Conservation (phyloP, 2,329 filamentous ascomycete species). For the Teratosphaeria epicoccoides region DNA sequence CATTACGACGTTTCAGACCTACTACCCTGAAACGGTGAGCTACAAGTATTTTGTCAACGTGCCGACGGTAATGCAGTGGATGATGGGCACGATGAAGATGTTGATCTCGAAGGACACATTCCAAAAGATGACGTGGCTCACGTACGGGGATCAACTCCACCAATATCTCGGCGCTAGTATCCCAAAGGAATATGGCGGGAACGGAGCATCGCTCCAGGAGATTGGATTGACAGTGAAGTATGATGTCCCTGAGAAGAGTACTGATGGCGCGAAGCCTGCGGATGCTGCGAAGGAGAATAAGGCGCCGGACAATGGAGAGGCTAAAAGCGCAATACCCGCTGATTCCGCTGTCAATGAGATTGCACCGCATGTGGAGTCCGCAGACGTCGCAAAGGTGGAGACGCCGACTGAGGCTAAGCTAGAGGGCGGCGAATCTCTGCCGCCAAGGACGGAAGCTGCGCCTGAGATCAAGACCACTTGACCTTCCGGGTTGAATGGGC, state of each 20-base stretch:
- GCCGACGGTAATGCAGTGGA: conserved; percentile 78
- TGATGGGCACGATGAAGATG: conserved; percentile 37
- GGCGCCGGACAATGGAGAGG: neutral
- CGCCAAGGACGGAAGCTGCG: neutral
- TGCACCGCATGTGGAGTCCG: neutral
- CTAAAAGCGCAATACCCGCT: neutral
- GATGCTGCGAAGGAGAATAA: neutral
- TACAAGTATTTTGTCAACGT: conserved; percentile 97
- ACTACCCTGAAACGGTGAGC: conserved; percentile 79
- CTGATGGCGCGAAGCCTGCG: neutral
- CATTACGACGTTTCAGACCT: conserved; percentile 67
- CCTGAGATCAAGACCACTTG: neutral
- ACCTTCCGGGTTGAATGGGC: neutral
- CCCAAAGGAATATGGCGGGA: conserved; percentile 70
- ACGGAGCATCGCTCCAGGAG: conserved; percentile 43
- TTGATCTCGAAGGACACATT: conserved; percentile 39
- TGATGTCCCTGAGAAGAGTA: conserved; percentile 3
- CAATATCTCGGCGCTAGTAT: conserved; percentile 55
- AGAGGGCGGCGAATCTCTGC: neutral
- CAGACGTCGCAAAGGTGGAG: neutral
- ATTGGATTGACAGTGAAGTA: conserved; percentile 33
- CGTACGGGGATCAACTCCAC: conserved; percentile 55
- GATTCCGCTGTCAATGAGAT: neutral
- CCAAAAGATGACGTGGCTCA: conserved; percentile 40
- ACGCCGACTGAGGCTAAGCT: neutral